Base-by-base conservation (phyloP, 106 monocot species). In the Acorus calamus region DNA sequence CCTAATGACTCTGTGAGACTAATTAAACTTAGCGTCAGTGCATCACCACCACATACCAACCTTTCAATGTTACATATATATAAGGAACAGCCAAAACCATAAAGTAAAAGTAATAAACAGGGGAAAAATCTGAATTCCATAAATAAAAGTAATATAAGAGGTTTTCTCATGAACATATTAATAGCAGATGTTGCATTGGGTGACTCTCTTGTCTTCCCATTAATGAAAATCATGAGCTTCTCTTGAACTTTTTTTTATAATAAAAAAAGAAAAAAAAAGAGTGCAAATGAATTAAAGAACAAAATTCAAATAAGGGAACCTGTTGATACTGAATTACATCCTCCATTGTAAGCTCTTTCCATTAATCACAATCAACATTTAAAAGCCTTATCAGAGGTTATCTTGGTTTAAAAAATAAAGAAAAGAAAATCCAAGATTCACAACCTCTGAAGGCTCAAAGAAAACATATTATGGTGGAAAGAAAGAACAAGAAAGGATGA, bases 401-500 rank as follows among this genome's bases (percentile, higher is more conserved):
- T 28, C 14, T 28, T 63, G 48, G 10, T 14, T 14, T 11, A 61
- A 28, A 28, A 28, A 28, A 28, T 28, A 28, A 28, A 28, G 28
- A 46, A 45, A 61, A 61, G 46, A 47, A 46, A 61, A 11, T 11
- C 28, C 28, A 28, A 28, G 28, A 28, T 28, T 28, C 28, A 28
- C 28, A 28, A 28, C 28, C 28, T 28, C 28, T n/a, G 11, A 2
- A 28, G 7, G 10, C 63, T 49, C 49, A n/a, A 42, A 66, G 42
- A 54, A 44, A 54, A 14, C 14, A 47, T 11, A 46, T 56, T 50
- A 11, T 11, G 14, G 10, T 58, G 64, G 65, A 72, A 72, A 72
- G 64, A 57, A 65, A 58, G 72, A 64, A 72, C 72, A 64, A 72
- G 64, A 72, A 65, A 72, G 64, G 64, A 64, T 57, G 49, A 52